Evolutionary conservation across 1,284 basidiomycete species (phyloP), one percentile per base, ranked within the genome.

Genomic region (Heterobasidion irregulare): DNA sequence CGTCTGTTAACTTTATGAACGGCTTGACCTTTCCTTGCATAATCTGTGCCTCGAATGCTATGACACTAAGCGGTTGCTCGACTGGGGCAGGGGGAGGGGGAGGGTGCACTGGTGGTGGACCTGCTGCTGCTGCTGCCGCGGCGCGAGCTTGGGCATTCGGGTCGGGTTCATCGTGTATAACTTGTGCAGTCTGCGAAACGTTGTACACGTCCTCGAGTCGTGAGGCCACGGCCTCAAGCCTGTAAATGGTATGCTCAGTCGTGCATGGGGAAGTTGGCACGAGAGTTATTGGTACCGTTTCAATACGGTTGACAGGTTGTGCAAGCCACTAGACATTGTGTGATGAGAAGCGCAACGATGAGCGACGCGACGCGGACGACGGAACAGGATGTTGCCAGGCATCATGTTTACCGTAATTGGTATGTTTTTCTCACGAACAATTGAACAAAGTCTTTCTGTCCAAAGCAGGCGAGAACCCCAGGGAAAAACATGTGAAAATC

Each of bases 221-320:
- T 52, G 92, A 94, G 8, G 94, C 95, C 2, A 94, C 93, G 48
- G 97, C 96, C 77, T 96, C 90, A 53, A 93, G 79, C 59, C 91
- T 91, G 64, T 32, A 58, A 13, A 52, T 26, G 26, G 6, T 26
- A 62, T 48, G 56, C 43, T 35, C 19, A 45, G 49, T 38, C 35
- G 32, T 47, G 50, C 26, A 56, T 53, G 45, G 53, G 53, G 46
- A 50, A 38, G 34, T 35, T 56, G 51, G 53, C 12, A 49, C 53
- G 60, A 49, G 35, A 46, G 34, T 10, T 2, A 15, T 32, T 16
- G 1, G 56, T 66, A 92, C 92, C 92, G 80, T 71, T 89, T 90
- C 66, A 89, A 85, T 59, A 89, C 84, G n/a, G 87, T 90, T 38
- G 83, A 83, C 50, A 90, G 59, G 33, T 62, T 62, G 16, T 47